phyloP scores from a whole-genome alignment of 1,284 basidiomycete genomes.

The Volvariella volvacea region DNA sequence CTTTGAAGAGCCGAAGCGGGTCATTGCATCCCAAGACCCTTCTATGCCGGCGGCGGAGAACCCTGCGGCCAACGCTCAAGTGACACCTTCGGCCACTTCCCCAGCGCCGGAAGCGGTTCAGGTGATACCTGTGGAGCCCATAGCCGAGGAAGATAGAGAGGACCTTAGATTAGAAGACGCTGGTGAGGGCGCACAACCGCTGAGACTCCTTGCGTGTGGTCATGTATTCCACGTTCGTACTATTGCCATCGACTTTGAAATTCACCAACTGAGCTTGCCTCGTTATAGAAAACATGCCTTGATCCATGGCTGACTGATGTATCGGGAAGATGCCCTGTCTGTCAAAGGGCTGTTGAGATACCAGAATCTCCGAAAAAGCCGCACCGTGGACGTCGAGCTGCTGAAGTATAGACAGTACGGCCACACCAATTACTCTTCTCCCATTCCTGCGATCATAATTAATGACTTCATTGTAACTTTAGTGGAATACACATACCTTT shows the following conservation, averaged over 20 bases:
- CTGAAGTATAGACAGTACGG: slow-evolving; percentile 1
- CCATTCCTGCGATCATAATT: background rate
- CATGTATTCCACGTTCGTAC: slow-evolving; percentile 77
- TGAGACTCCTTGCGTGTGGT: slow-evolving; percentile 65
- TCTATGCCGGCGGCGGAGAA: slow-evolving; percentile 6
- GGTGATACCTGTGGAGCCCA: slow-evolving; percentile 2
- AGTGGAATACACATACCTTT: background rate
- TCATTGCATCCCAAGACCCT: slow-evolving; percentile 7
- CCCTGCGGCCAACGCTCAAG: background rate
- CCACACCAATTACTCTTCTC: background rate
- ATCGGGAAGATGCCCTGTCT: slow-evolving; percentile 74
- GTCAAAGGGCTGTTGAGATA: slow-evolving; percentile 54
- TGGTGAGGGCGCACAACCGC: slow-evolving; percentile 66
- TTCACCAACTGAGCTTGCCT: slow-evolving; percentile 4
- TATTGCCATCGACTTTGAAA: background rate
- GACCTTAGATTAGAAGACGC: slow-evolving; percentile 55
- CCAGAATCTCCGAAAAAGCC: slow-evolving; percentile 27
- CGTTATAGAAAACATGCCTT: slow-evolving; percentile 62
- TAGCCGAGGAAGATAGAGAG: slow-evolving; percentile 26
- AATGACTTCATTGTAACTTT: too few species aligned
- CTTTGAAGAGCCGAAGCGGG: slow-evolving; percentile 61
- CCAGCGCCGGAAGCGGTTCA: background rate
- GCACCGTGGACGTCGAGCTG: slow-evolving; percentile 7
- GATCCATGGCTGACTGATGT: slow-evolving; percentile 75
- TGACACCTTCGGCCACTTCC: background rate